These are phyloP conservation scores for Pseudohalonectria lignicola DNA, from an alignment of 2,329 filamentous ascomycete species.

Conservation along the genomic window DNA sequence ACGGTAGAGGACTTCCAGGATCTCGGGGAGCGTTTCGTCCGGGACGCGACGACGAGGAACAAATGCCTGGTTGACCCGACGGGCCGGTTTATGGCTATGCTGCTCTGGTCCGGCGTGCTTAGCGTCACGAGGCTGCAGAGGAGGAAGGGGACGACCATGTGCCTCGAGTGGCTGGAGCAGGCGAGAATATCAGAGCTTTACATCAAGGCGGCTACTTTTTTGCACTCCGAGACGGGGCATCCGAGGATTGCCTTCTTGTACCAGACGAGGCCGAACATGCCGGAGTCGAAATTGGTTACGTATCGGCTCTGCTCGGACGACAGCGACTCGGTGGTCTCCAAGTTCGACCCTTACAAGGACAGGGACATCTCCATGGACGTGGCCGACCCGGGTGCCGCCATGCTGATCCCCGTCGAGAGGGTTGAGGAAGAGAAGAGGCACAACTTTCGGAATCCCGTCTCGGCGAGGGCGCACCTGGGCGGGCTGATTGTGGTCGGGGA, in stretches of 20 bases:
- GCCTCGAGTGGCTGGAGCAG: slow-evolving; percentile 39
- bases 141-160: slow-evolving; percentile 30
- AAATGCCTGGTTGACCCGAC: slow-evolving; percentile 77
- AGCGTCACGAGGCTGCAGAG: slow-evolving; percentile 40
- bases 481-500: slow-evolving; percentile 69
- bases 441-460: slow-evolving; percentile 42
- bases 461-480: slow-evolving; percentile 47
- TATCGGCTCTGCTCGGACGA: slow-evolving; percentile 51
- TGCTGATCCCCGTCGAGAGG: slow-evolving; percentile 51
- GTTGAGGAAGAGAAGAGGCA: slow-evolving; percentile 47
- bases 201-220: slow-evolving; percentile 45
- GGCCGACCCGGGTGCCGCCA: slow-evolving; percentile 42
- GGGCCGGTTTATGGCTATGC: slow-evolving; percentile 46
- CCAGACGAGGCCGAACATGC: slow-evolving; percentile 37
- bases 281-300: slow-evolving; percentile 44
- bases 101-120: slow-evolving; percentile 50
- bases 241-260: slow-evolving; percentile 49
- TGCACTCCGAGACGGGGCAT: slow-evolving; percentile 46
- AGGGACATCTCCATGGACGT: slow-evolving; percentile 43
- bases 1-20: slow-evolving; percentile 42
- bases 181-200: slow-evolving; percentile 48
- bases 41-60: slow-evolving; percentile 74
- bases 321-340: slow-evolving; percentile 38
- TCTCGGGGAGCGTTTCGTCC: slow-evolving; percentile 46
- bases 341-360: slow-evolving; percentile 43